Conservation (phyloP, 192 early-diverging fungal genomes). For the Podila clonocystis region DNA sequence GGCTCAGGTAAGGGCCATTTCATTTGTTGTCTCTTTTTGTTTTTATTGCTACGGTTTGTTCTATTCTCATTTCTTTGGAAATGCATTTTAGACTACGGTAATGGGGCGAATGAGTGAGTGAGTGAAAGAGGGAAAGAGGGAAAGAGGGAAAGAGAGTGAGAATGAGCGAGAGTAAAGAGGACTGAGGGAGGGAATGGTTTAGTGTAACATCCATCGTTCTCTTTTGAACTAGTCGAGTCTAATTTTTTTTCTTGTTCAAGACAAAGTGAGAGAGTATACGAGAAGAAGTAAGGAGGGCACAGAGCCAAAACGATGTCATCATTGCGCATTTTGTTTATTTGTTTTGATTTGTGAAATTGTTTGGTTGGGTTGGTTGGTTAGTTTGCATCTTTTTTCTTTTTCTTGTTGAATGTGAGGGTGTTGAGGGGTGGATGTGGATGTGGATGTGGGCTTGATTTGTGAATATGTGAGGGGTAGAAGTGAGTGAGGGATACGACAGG, state of each 20-base stretch:
- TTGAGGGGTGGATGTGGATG: too few relatives aligned
- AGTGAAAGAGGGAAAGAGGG: neutral
- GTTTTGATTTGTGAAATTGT: neutral
- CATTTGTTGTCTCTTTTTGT: neutral
- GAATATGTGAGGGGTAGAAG: too few relatives aligned
- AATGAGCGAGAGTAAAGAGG: too few relatives aligned
- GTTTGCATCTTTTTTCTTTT: too few relatives aligned
- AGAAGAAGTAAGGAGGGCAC: neutral
- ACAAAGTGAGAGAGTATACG: neutral
- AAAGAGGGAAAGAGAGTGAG: neutral
- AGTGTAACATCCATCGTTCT: too few relatives aligned
- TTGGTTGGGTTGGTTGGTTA: neutral
- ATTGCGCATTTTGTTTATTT: constrained; percentile 10
- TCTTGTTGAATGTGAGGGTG: too few relatives aligned
- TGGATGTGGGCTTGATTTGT: too few relatives aligned
- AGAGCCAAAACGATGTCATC: constrained; percentile 14
- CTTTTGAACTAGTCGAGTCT: too few relatives aligned
- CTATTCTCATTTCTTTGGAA: neutral
- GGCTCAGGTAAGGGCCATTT: constrained; percentile 27
- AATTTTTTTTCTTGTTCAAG: neutral
- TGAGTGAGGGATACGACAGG: too few relatives aligned
- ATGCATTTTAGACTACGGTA: too few relatives aligned
- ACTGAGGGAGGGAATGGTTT: too few relatives aligned
- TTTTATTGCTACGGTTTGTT: neutral
- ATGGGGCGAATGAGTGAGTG: neutral